Base-by-base conservation (phyloP, 768 basidiomycete species). In the Calocybe indica region DNA sequence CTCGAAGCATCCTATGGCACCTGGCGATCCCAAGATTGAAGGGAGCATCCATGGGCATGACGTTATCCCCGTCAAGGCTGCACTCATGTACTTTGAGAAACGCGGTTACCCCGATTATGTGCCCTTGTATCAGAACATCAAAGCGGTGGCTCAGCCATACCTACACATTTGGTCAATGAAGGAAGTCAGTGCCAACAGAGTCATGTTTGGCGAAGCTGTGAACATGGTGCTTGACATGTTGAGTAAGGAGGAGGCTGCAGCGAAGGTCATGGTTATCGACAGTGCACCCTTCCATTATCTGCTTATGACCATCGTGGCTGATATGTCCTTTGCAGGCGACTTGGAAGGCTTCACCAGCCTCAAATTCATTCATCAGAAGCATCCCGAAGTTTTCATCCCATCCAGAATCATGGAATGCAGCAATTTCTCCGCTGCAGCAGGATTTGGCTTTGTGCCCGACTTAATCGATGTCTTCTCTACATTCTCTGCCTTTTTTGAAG, bases 391-490 rank as follows among this genome's bases (percentile, higher is more conserved):
- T 11, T 92, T 91, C 60, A 52, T 89, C 39, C 77, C 86, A 5
- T 88, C 85, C n/a, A 88, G 88, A 38, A 85, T 89, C 63, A 88
- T 88, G 88, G 88, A 89, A 64, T 77, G 88, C 31, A 81, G 87
- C 46, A 91, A 91, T 65, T 85, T 88, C 58, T 82, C 83, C n/a
- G 88, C 88, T 1, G 88, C 88, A 5, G 87, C 88, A 15, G 90
- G 91, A 9, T 93, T 92, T 60, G 91, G 91, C 37, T 92, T 90
- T 59, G 85, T 82, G 34, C 63, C 75, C 15, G 76, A 90, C 58
- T 91, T 90, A 65, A 87, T 85, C 50, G 90, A 91, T 51, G 87
- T 91, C 47, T 90, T 90, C 71, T 89, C 88, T 22, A 92, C 91
- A 3, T 93, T 93, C 70, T 88, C 86, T 42, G 90, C 91, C 4